These are phyloP conservation scores for Coemansia sp. DNA, from an alignment of 192 early-diverging fungal species.

Conservation along the genomic window DNA sequence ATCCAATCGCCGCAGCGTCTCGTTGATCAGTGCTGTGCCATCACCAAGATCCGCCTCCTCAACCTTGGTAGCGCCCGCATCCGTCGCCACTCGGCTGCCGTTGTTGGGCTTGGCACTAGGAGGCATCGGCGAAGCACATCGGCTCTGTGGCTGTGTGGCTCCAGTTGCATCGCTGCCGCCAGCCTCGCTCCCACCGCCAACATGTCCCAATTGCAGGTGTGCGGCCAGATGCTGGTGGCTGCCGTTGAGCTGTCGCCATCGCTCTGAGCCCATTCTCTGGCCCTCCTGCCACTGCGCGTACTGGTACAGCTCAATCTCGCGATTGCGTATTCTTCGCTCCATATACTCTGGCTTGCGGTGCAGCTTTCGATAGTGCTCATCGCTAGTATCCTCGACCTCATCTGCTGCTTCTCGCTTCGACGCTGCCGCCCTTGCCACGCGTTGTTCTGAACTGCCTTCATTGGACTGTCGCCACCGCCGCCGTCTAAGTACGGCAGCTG, in stretches of 20 bases:
- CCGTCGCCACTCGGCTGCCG: not conserved
- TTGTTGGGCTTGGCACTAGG: not conserved
- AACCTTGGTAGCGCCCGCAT: not conserved
- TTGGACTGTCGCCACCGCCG: conserved; percentile 15
- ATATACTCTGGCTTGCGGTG: conserved; percentile 53
- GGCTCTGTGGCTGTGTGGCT: conserved; percentile 17
- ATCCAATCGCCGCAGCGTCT: conserved; percentile 16
- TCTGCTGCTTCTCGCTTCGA: not conserved
- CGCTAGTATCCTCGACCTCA: conserved; percentile 36
- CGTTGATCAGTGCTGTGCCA: conserved; percentile 18
- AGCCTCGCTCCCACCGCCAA: not conserved
- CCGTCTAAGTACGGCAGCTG: conserved; percentile 33
- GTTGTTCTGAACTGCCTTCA: not conserved
- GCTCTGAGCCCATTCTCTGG: conserved; percentile 21
- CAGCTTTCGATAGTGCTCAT: conserved; percentile 35
- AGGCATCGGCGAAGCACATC: conserved; percentile 16
- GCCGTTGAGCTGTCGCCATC: conserved; percentile 11
- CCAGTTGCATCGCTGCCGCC: conserved; percentile 14
- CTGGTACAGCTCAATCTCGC: conserved; percentile 56
- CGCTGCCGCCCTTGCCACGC: not conserved
- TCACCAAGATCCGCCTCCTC: conserved; percentile 5
- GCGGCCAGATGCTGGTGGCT: conserved; percentile 13
- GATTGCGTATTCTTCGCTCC: conserved; percentile 50
- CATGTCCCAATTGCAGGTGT: not conserved
- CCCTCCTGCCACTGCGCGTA: conserved; percentile 53